A percentile compares a stretch with the other conserved stretches of the same genome.
Conservation (phyloP, 2,329 filamentous ascomycete species). For the Monosporascus sp. region DNA sequence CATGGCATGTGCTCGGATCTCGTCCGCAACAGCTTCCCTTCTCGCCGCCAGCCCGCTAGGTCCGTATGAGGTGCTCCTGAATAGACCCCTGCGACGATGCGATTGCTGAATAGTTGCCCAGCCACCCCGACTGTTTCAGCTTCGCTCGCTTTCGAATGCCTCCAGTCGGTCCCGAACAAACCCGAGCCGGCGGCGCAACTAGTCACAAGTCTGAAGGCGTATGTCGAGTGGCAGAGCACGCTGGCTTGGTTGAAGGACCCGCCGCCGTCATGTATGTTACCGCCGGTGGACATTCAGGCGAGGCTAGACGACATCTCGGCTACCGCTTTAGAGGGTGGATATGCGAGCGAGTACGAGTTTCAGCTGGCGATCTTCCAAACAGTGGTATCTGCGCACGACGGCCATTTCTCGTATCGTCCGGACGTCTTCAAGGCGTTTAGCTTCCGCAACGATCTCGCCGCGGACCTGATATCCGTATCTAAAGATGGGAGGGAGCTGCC, state of each 20-base stretch:
- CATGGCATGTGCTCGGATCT: constrained; percentile 18
- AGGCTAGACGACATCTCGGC: constrained; percentile 39
- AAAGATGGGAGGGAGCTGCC: constrained; percentile 53
- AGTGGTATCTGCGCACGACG: constrained; percentile 55
- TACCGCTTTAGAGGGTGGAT: constrained; percentile 36
- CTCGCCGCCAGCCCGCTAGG: constrained; percentile 14
- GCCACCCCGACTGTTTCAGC: constrained; percentile 30
- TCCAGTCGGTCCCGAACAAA: constrained; percentile 34
- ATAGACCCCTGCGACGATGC: not conserved
- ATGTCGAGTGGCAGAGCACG: constrained; percentile 43
- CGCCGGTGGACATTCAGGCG: constrained; percentile 41
- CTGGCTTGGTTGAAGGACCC: constrained; percentile 45
- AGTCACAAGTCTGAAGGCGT: constrained; percentile 33
- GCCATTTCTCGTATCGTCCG: constrained; percentile 55
- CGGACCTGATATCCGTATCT: constrained; percentile 53
- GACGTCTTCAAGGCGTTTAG: constrained; percentile 49
- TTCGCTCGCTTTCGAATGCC: constrained; percentile 31
- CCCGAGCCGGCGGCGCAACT: constrained; percentile 28
- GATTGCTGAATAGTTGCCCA: constrained; percentile 4
- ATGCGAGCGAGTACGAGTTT: constrained; percentile 49
- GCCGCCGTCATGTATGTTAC: constrained; percentile 44
- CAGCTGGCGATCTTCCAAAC: constrained; percentile 48
- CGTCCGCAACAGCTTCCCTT: constrained; percentile 8
- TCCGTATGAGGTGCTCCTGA: constrained; percentile 1
- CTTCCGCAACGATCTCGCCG: constrained; percentile 30